Base-by-base conservation (phyloP, 306 rosid genomes). In the Vigna angularis region DNA sequence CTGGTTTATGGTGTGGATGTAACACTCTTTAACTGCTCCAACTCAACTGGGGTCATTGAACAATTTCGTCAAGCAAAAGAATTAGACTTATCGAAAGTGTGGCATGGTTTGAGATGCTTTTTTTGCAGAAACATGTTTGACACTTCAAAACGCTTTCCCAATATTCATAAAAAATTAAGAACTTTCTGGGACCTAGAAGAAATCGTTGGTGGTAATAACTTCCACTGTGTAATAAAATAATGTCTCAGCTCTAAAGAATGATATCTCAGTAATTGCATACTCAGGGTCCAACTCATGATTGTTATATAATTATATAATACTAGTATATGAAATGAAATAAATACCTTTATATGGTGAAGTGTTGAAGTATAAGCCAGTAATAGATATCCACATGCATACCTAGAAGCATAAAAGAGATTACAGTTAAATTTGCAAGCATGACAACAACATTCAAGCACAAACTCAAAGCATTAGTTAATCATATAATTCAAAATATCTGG, bases 21-120 rank as follows among this genome's bases (percentile, higher is more conserved):
- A 65, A 17, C 51, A 65, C 28, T 40, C 71, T 36, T 4, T 12
- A 66, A 66, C 71, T 66, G 52, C 71, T 42, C 71, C 71, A 66
- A 66, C 71, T 17, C 51, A 66, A 66, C 3, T 65, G 71, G 71
- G 71, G 71, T 66, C 71, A 66, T 66, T 17, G 0, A 66, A 12
- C 52, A 40, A 40, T 66, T 66, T 38, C 17, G n/a, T 42, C 34
- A 66, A 66, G 17, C 18, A 0, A 47, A 66, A 42, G 52, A 42
- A 11, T 10, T 18, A 1, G 52, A 30, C 34, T 30, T 30, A 30
- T 4, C 34, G 34, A 30, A 30, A 30, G 70, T 7, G 30, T 38
- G 70, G 9, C 70, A n/a, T 38, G 30, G 4, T 40, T 65, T 65
- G 50, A n/a, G 16, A 38, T 38, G 3, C 50, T 36, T n/a, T 38